Evolutionary conservation across 2,329 filamentous ascomycete genomes (phyloP).

Genomic region (Penicillium sp.): DNA sequence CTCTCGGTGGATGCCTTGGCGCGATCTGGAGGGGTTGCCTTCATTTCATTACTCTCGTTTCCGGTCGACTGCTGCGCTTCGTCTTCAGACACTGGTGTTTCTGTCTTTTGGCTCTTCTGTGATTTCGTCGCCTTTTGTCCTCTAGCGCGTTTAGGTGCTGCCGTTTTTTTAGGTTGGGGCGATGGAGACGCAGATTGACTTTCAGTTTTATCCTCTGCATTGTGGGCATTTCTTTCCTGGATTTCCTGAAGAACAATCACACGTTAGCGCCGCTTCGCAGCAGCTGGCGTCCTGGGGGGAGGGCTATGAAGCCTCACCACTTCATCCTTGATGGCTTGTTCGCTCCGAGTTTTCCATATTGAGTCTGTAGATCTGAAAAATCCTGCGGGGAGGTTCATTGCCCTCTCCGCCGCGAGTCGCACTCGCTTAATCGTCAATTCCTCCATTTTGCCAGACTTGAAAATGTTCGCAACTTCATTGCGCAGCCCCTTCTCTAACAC

Average conservation of each 20-base stretch:
- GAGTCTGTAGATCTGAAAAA: constrained; percentile 53
- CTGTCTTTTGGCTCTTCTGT: constrained; percentile 35
- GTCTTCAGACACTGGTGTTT: constrained; percentile 23
- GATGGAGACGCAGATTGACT: constrained; percentile 14
- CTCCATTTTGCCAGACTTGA: constrained; percentile 40
- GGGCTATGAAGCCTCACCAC: constrained; percentile 39
- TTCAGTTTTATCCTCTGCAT: constrained; percentile 9
- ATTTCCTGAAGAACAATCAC: constrained; percentile 22
- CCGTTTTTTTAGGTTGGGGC: constrained; percentile 15
- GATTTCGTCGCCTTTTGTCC: constrained; percentile 17
- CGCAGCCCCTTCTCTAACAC: constrained; percentile 37
- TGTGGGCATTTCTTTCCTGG: constrained; percentile 26
- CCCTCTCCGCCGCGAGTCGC: constrained; percentile 48
- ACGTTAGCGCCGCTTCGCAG: constrained; percentile 6
- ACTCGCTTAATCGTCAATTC: constrained; percentile 55
- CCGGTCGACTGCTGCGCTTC: constrained; percentile 7
- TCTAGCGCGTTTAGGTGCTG: constrained; percentile 28
- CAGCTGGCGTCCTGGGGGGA: constrained; percentile 1
- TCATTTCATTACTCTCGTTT: constrained; percentile 23
- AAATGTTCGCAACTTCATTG: constrained; percentile 35
- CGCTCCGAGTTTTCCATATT: constrained; percentile 52
- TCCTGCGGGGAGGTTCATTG: constrained; percentile 47
- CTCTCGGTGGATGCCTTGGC: constrained; percentile 12
- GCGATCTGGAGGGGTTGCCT: constrained; percentile 17
- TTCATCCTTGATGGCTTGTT: constrained; percentile 49